Evolutionary conservation across 2,329 filamentous ascomycete species (phyloP).

Genomic region (Cryphonectria parasitica): DNA sequence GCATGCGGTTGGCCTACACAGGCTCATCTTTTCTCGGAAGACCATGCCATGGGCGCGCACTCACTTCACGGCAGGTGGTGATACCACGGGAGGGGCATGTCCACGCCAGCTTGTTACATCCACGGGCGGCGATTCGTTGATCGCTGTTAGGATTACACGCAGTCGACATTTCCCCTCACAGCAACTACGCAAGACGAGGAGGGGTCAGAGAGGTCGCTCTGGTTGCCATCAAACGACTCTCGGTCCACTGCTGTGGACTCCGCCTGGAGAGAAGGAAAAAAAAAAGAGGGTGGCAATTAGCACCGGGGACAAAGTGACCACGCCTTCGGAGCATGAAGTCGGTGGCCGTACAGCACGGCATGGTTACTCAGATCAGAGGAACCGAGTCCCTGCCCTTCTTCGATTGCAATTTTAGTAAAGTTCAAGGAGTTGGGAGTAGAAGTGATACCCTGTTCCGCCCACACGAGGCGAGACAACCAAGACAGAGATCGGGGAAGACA

Average conservation of each 20-base stretch:
- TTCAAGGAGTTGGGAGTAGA: not conserved
- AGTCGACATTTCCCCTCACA: not conserved
- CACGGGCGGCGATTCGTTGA: not conserved
- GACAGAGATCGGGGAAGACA: not conserved
- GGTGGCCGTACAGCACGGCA: not conserved
- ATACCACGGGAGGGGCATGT: not conserved
- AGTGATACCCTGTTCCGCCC: conserved; percentile 21
- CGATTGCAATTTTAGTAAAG: conserved; percentile 1
- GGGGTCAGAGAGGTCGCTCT: not conserved
- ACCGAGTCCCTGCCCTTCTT: conserved; percentile 15
- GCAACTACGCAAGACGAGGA: not conserved
- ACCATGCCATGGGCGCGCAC: not conserved
- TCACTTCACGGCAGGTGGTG: not conserved
- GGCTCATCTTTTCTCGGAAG: not conserved
- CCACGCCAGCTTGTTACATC: not conserved
- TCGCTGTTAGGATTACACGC: not conserved
- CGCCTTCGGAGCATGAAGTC: not conserved
- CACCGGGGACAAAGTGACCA: not conserved
- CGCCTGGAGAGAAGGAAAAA: not conserved
- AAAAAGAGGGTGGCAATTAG: too few species aligned
- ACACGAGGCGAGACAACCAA: not conserved
- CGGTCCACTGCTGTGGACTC: not conserved
- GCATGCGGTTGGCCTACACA: not conserved
- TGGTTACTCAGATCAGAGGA: not conserved
- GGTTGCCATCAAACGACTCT: not conserved